Evolutionary conservation across 352 stramenopile genomes (phyloP).

Genomic region (Globisporangium cylindrosporum): DNA sequence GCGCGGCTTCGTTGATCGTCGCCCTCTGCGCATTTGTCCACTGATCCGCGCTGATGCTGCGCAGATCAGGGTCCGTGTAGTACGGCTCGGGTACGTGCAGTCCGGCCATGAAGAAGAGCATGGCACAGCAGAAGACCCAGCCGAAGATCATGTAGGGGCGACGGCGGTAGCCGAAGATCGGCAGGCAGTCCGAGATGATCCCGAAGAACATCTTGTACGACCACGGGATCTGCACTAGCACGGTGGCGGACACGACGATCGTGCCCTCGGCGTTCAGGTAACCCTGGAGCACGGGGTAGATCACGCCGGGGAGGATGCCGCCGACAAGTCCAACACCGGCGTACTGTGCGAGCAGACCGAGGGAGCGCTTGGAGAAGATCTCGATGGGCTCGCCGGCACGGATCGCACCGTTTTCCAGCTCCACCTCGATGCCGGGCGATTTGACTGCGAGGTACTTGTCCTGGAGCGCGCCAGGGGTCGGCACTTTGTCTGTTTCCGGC

Average conservation of each 20-base stretch:
- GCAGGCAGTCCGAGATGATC: conserved; percentile 59
- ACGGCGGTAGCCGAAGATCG: conserved; percentile 51
- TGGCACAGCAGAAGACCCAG: conserved; percentile 45
- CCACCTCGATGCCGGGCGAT: conserved; percentile 7
- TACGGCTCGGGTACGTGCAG: conserved; percentile 42
- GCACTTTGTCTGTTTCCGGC: background rate
- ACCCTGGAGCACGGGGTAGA: conserved; percentile 56
- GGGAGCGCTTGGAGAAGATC: conserved; percentile 29
- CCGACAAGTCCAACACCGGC: conserved; percentile 49
- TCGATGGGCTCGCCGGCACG: conserved; percentile 26
- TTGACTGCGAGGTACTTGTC: conserved; percentile 16
- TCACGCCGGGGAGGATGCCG: conserved; percentile 40
- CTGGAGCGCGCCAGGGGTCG: background rate
- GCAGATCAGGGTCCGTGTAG: conserved; percentile 35
- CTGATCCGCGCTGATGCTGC: conserved; percentile 27
- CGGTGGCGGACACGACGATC: conserved; percentile 40
- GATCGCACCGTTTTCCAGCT: conserved; percentile 31
- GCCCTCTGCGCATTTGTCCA: conserved; percentile 31
- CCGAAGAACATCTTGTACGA: conserved; percentile 61
- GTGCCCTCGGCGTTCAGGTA: conserved; percentile 62
- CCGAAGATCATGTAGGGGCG: conserved; percentile 59
- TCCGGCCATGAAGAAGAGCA: conserved; percentile 47
- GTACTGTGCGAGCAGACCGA: conserved; percentile 51
- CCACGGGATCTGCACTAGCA: conserved; percentile 56
- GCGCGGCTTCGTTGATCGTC: conserved; percentile 39